Evolutionary conservation across 2,329 filamentous ascomycete species (phyloP), one percentile per base, ranked within the genome.

Genomic region (Didymella keratinophila): DNA sequence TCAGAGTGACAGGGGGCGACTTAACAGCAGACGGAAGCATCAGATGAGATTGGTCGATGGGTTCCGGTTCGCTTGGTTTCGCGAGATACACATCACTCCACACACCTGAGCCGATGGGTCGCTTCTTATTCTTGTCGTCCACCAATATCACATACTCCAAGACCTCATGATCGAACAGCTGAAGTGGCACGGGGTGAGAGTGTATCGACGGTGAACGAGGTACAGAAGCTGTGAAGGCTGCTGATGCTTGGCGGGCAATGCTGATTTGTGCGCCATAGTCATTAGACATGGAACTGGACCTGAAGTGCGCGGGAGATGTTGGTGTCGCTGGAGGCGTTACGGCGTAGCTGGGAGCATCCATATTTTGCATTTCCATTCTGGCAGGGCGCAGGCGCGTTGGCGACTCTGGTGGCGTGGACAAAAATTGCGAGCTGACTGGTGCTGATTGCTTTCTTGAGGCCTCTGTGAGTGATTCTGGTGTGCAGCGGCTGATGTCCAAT

Each of bases 71-170:
- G 37, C 55, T 63, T 20, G 67, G 72, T 10, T n/a, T 65, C 7
- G 72, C 75, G 7, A 74, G 64, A 58, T 74, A 77, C 0, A 78
- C 75, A 62, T 76, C 68, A 55, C 74, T 76, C 75, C 75, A 78
- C 16, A 69, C 61, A 11, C 75, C 75, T 16, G 64, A 65, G 16
- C 75, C 75, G 12, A 78, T 68, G 3, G 62, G 64, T 36, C 64
- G 72, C 56, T 68, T 73, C 20, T 63, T 64, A 4, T 65, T 67
- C 12, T 71, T 63, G 4, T 64, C 61, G 41, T 70, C 63, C 11
- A 48, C 58, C 9, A 63, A 32, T 52, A 74, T 60, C 4, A 67
- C 64, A 30, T 75, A 76, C 41, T 76, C 73, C 2, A 63, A 64
- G 8, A 63, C 16, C 34, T 65, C 63, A 48, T 67, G 58, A 2